phyloP scores from a whole-genome alignment of 163 green algal genomes.

The Chlorella variabilis region DNA sequence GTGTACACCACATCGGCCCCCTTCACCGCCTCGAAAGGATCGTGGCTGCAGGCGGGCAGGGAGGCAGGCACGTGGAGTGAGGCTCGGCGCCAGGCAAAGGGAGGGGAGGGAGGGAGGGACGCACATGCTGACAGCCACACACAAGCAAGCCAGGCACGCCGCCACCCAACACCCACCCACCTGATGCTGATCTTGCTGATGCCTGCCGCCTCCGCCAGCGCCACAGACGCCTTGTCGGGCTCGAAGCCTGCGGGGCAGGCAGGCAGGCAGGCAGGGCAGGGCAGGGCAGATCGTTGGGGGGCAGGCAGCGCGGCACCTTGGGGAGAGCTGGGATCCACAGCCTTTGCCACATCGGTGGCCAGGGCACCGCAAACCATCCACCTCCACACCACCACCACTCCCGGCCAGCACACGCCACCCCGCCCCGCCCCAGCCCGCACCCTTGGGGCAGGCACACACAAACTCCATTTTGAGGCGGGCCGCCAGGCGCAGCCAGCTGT shows the following conservation, averaged over 20 bases:
- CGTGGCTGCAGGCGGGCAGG: constrained; percentile 13
- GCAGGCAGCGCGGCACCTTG: too few species aligned
- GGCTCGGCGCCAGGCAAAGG: too few species aligned
- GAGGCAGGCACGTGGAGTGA: too few species aligned
- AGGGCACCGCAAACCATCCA: background rate
- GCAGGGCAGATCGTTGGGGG: too few species aligned
- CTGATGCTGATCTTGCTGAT: constrained; percentile 65
- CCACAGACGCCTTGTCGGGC: constrained; percentile 89
- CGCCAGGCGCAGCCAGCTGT: constrained; percentile 96
- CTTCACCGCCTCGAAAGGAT: constrained; percentile 83
- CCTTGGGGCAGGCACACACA: constrained; percentile 90
- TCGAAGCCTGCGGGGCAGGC: constrained; percentile 76
- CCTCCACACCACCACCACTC: background rate
- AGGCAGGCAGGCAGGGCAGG: too few species aligned
- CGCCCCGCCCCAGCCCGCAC: background rate
- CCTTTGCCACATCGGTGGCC: too few species aligned
- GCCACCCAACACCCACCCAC: too few species aligned
- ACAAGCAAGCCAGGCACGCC: too few species aligned
- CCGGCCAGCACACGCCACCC: too few species aligned
- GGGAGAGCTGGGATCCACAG: too few species aligned
- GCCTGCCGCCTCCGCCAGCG: constrained; percentile 63
- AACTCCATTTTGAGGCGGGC: constrained; percentile 91
- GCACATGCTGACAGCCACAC: too few species aligned
- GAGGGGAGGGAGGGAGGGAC: too few species aligned
- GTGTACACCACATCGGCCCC: constrained; percentile 97